Evolutionary conservation across 306 rosid species (phyloP), one percentile per base, ranked within the genome.

Genomic region (Vigna radiata): DNA sequence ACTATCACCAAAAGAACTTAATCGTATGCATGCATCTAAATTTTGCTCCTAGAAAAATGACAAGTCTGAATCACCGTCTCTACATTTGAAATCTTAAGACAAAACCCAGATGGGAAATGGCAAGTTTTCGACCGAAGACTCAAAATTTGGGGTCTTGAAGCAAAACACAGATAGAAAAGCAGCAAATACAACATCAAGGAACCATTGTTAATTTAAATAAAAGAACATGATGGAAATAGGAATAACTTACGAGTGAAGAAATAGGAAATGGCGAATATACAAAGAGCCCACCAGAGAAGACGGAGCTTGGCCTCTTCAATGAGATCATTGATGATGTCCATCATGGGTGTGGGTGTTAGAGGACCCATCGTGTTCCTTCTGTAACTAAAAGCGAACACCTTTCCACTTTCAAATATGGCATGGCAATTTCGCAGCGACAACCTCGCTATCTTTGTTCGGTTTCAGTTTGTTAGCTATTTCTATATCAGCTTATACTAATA

Each of bases 241-340:
- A 72, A 73, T 68, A 18, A 82, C 96, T 90, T 88, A 96, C 99
- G 93, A n/a, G 98, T 85, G 18, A 96, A 73, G 87, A 93, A 89
- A 87, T 96, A 96, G 11, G 98, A 83, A 84, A 93, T 83, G 80
- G 83, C 87, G 83, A 93, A 96, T 54, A 91, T 80, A 80, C 90
- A 93, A 75, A 96, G 85, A 64, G 94, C 85, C 99, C 99, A 96
- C 98, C 99, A 96, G 2, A 91, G 90, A 29, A 89, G 76, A 73
- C 99, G 97, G 25, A 91, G 84, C 75, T 96, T 91, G 65, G 88
- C 92, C 82, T 96, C 98, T 79, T 92, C 96, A 70, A 96, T 89
- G 85, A 96, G 91, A 92, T 96, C 99, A 70, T 73, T 82, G 29
- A 96, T 27, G 77, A 85, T 77, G 79, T 84, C 87, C 86, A 96